Percentiles rank a stretch among this genome's conserved stretches.
phyloP scores from a whole-genome alignment of 108 stramenopile species.

The Conticribra weissflogii region DNA sequence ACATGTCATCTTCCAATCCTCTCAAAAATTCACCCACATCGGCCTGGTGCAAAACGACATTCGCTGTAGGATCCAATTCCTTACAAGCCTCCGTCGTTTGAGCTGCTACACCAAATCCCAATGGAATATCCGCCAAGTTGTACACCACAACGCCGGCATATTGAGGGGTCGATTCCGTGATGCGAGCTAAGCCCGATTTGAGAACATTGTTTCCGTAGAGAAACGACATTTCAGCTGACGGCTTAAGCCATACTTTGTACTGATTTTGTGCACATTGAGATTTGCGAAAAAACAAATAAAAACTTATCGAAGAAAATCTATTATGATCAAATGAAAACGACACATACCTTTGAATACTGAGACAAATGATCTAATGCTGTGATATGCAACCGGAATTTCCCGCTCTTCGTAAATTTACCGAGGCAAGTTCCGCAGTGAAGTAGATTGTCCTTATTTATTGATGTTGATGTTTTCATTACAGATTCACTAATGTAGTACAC shows the following conservation, averaged over 20 bases:
- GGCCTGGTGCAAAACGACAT: constrained; percentile 97
- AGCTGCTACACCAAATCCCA: constrained; percentile 98
- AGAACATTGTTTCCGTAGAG: constrained; percentile 98
- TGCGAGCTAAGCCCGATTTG: constrained; percentile 94
- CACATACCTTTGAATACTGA: constrained; percentile 88
- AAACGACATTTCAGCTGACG: constrained; percentile 97
- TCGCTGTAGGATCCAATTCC: constrained; percentile 93
- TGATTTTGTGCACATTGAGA: constrained; percentile 7
- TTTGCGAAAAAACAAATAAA: too few species aligned
- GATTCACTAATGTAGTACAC: constrained; percentile 95
- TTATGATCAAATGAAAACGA: neutral
- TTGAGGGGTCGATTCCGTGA: constrained; percentile 97
- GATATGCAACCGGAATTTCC: constrained; percentile 96
- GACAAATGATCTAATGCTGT: constrained; percentile 94
- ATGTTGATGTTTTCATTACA: constrained; percentile 84
- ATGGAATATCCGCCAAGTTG: constrained; percentile 92
- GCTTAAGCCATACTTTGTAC: constrained; percentile 99
- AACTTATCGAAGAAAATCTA: too few species aligned
- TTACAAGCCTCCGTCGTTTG: constrained; percentile 94
- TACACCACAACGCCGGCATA: constrained; percentile 98
- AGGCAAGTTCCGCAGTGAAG: constrained; percentile 95
- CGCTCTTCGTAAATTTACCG: constrained; percentile 98
- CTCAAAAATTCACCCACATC: constrained; percentile 99
- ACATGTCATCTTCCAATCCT: constrained; percentile 93
- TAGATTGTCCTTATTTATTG: constrained; percentile 82